Conservation (phyloP, 192 early-diverging fungal species). For the Chytriomyces confervae region DNA sequence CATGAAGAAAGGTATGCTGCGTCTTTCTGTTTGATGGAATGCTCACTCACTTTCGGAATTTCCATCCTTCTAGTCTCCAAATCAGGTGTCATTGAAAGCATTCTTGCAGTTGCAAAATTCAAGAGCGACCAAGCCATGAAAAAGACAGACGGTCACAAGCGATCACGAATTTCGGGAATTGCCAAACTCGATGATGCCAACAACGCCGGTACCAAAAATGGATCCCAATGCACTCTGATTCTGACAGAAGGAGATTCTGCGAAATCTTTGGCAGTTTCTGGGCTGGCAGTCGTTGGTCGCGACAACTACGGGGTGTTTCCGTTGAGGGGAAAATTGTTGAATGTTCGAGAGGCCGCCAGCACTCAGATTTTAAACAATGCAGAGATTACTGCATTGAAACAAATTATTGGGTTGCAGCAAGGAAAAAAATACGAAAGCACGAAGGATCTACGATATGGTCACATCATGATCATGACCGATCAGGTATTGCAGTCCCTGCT, state of each 20-base stretch:
- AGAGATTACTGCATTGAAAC: constrained; percentile 88
- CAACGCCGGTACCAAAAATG: constrained; percentile 77
- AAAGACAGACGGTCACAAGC: constrained; percentile 83
- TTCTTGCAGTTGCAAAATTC: constrained; percentile 71
- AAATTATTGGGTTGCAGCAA: constrained; percentile 93
- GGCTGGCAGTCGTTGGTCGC: constrained; percentile 85
- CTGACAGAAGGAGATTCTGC: constrained; percentile 98
- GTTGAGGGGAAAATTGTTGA: constrained; percentile 94
- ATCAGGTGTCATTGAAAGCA: constrained; percentile 82
- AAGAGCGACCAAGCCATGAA: constrained; percentile 80
- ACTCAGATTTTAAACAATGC: constrained; percentile 76
- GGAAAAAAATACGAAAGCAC: constrained; percentile 75
- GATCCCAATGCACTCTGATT: constrained; percentile 87
- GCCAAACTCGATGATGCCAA: constrained; percentile 96
- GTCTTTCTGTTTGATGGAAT: not conserved
- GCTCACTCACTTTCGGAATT: constrained; percentile 10
- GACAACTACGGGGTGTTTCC: constrained; percentile 95
- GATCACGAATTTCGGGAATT: constrained; percentile 74
- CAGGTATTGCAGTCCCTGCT: constrained; percentile 55
- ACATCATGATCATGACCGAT: constrained; percentile 99
- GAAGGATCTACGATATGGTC: constrained; percentile 86
- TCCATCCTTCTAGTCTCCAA: constrained; percentile 65
- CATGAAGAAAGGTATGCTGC: constrained; percentile 67
- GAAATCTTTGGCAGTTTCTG: constrained; percentile 85
- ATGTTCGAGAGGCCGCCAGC: constrained; percentile 86